Base-by-base conservation (phyloP, 805 yeast species). In the Hanseniaspora lindneri region DNA sequence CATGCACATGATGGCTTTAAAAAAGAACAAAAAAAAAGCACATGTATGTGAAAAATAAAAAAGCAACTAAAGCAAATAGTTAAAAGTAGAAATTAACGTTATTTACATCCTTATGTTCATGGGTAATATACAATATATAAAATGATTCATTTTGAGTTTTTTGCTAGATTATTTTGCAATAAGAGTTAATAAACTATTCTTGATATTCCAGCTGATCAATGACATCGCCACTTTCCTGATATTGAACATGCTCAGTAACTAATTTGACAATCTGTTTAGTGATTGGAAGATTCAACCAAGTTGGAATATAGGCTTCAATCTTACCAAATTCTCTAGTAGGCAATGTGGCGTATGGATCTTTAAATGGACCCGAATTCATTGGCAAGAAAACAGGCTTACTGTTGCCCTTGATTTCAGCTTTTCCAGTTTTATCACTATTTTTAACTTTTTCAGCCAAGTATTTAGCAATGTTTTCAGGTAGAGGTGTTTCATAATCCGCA, bases 401-500 rank as follows among this genome's bases (percentile, higher is more conserved):
- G 40, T 54, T 58, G 16, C 69, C 66, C 9, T 74, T 70, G 23
- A 78, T 70, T 40, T 66, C 71, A 29, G 70, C 66, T 16, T 32
- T 36, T 13, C 25, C 17, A 7, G 29, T 27, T 27, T 49, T 40
- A 27, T 62, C 57, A 36, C 74, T 73, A 48, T 71, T 71, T 65
- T 80, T 82, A 21, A 83, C 92, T 58, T 74, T 75, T 54, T 80
- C 83, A 16, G 96, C 94, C 50, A 89, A 84, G 29, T 78, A 79
- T 57, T 80, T 78, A 54, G 85, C 72, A 47, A 88, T 86, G 49
- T 78, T 82, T 36, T 84, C 80, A 14, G 89, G 79, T 52, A 89
- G 80, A 39, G 97, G 96, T 2, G 86, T 76, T 68, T 92, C 98
- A 61, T 89, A 92, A 60, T 89, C 97, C 9, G 96, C 95, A 54